These are phyloP conservation scores for Juncus effusus DNA, from an alignment of 176 grass and related monocot genomes.

Conservation along the genomic window DNA sequence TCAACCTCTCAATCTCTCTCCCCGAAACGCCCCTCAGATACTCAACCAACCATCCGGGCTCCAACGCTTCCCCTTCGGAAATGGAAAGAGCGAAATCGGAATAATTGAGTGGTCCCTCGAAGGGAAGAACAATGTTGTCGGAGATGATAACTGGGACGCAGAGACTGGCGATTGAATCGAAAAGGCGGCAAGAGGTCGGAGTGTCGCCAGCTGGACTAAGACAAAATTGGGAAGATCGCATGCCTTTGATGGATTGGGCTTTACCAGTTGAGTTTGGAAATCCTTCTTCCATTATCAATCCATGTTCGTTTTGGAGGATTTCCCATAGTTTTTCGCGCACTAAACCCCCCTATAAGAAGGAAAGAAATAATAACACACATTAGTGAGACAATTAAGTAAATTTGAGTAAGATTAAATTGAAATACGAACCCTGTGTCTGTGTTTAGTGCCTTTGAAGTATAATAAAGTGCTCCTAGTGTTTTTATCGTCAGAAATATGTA, in stretches of 20 bases:
- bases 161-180: slow-evolving; percentile 73
- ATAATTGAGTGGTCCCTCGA: slow-evolving; percentile 82
- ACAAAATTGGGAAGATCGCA: slow-evolving; percentile 70
- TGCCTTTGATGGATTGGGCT: slow-evolving; percentile 81
- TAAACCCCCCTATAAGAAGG: slow-evolving; percentile 65
- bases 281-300: slow-evolving; percentile 78
- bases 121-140: slow-evolving; percentile 75
- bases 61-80: slow-evolving; percentile 46
- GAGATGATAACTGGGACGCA: slow-evolving; percentile 87
- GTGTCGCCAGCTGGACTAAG: slow-evolving; percentile 86
- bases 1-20: slow-evolving; percentile 51
- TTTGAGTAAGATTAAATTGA: too few relatives aligned
- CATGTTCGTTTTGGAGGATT: slow-evolving; percentile 61
- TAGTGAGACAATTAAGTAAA: too few relatives aligned
- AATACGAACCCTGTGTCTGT: slow-evolving; percentile 86
- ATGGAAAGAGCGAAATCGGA: slow-evolving; percentile 64
- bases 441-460: slow-evolving; percentile 92
- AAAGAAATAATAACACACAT: background rate
- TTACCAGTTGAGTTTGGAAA: slow-evolving; percentile 85
- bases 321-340: slow-evolving; percentile 91
- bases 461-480: slow-evolving; percentile 52
- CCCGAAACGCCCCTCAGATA: slow-evolving; percentile 52
- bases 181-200: slow-evolving; percentile 74
- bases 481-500: slow-evolving; percentile 47
- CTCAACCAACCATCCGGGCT: slow-evolving; percentile 45